These are phyloP conservation scores for Trichaptum fuscoviolaceum DNA, from an alignment of 768 basidiomycete species.

Conservation along the genomic window DNA sequence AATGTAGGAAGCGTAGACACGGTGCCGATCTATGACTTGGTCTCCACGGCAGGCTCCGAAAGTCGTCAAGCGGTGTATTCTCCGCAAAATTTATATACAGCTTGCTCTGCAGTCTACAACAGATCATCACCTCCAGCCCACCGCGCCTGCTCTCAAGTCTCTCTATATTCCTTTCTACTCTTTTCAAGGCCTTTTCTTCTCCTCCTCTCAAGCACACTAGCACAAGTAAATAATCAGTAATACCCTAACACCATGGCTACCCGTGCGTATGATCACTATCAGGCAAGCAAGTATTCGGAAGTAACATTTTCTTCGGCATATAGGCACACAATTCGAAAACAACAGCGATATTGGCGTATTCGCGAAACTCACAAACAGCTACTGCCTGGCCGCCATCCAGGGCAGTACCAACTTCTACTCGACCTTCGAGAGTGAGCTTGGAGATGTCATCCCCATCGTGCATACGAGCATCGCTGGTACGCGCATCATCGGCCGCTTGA, in stretches of 20 bases:
- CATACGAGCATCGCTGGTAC: slow-evolving; percentile 95
- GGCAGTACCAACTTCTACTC: slow-evolving; percentile 98
- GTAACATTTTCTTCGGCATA: slow-evolving; percentile 2
- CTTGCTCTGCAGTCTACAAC: neutral
- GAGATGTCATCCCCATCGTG: slow-evolving; percentile 91
- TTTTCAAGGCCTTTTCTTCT: neutral
- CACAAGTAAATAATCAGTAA: neutral
- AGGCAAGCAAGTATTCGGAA: neutral
- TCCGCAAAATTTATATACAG: neutral
- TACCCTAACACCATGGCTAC: slow-evolving; percentile 46
- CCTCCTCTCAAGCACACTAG: neutral
- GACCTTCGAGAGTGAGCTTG: slow-evolving; percentile 91
- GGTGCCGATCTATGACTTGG: neutral
- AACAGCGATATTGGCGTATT: slow-evolving; percentile 96
- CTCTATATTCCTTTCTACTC: neutral
- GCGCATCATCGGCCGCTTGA: slow-evolving; percentile 87
- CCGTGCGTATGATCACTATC: slow-evolving; percentile 36
- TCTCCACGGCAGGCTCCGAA: neutral
- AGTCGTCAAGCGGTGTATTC: neutral
- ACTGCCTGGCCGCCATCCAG: slow-evolving; percentile 91
- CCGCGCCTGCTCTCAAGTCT: neutral
- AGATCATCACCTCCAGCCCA: neutral
- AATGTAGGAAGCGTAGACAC: neutral
- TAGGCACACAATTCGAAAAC: slow-evolving; percentile 91
- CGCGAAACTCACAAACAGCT: slow-evolving; percentile 95